phyloP scores from a whole-genome alignment of 2,329 filamentous ascomycete genomes.

The Aspergillus niger region DNA sequence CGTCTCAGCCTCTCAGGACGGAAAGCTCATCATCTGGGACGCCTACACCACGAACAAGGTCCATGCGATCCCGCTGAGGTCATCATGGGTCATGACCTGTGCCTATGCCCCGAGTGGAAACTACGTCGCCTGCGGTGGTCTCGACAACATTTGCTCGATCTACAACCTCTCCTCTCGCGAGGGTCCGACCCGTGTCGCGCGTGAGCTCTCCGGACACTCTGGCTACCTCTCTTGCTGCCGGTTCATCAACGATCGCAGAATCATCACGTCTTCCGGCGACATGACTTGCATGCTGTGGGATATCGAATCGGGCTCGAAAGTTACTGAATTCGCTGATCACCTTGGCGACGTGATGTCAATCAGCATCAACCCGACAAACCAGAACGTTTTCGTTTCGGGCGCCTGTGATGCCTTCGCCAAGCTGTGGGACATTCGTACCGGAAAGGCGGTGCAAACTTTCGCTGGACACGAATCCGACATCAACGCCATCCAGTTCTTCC shows the following conservation, averaged over 20 bases:
- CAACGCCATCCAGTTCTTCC: slow-evolving; percentile 99
- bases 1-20: slow-evolving; percentile 96
- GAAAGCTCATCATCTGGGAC: slow-evolving; percentile 99
- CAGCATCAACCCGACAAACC: slow-evolving; percentile 98
- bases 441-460: slow-evolving; percentile 98
- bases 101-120: slow-evolving; percentile 98
- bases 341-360: slow-evolving; percentile 99
- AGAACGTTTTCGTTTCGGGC: slow-evolving; percentile 99
- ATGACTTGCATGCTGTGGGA: slow-evolving; percentile 99
- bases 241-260: slow-evolving; percentile 97
- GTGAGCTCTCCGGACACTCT: slow-evolving; percentile 93
- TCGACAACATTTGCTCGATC: slow-evolving; percentile 99
- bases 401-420: slow-evolving; percentile 98
- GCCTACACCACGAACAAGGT: slow-evolving; percentile 99
- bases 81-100: slow-evolving; percentile 99
- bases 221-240: slow-evolving; percentile 98
- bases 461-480: slow-evolving; percentile 98
- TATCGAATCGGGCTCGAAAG: slow-evolving; percentile 95
- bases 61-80: slow-evolving; percentile 93
- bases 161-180: slow-evolving; percentile 98
- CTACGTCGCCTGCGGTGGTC: slow-evolving; percentile 96
- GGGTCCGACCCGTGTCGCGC: slow-evolving; percentile 92
- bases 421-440: slow-evolving; percentile 96
- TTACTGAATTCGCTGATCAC: slow-evolving; percentile 97
- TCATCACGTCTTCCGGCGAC: slow-evolving; percentile 95